Base-by-base conservation (phyloP, 495 filamentous ascomycete species). In the Neurospora intermedia region DNA sequence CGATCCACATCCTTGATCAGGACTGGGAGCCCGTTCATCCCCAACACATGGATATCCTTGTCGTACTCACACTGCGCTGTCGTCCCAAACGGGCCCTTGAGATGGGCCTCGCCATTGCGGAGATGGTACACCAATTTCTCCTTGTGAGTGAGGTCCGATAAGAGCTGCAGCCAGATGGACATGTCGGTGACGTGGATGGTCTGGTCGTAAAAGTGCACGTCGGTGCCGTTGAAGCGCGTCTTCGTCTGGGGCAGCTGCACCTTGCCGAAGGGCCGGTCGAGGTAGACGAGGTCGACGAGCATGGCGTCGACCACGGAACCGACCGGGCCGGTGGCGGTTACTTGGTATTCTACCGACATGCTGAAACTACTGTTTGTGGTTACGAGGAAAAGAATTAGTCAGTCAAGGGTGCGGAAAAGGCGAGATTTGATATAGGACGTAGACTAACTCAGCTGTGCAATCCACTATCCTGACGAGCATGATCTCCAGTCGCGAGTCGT, bases 201-300 rank as follows among this genome's bases (percentile, higher is more conserved):
- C 71, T 83, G 81, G 40, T 74, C 48, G 5, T 72, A 18, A n/a
- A 83, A 73, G 9, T 54, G 23, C 11, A 82, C 72, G 27, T 74
- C 71, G 7, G 77, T 72, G 66, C 78, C 78, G 27, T 73, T 42
- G 1, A 73, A 73, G 27, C 41, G 59, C 10, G 76, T 76, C 31
- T 72, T 74, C 69, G 80, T 66, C 70, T 78, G 74, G 6, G 81
- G 81, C 23, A 82, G 75, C 10, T 72, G 73, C 5, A 81, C 71
- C 8, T 62, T 74, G 10, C 80, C 81, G 72, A 80, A 81, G 31
- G 73, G 74, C 27, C 31, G 31, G 9, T 59, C 70, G 35, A 59
- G 70, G 31, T 59, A 72, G 35, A 38, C 35, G 23, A 83, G 72
- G 20, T 83, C 78, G 69, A 82, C 71, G 7, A 73, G 76, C 81